phyloP scores from a whole-genome alignment of 2,329 filamentous ascomycete genomes.

The Neophaeococcomyces aloes region DNA sequence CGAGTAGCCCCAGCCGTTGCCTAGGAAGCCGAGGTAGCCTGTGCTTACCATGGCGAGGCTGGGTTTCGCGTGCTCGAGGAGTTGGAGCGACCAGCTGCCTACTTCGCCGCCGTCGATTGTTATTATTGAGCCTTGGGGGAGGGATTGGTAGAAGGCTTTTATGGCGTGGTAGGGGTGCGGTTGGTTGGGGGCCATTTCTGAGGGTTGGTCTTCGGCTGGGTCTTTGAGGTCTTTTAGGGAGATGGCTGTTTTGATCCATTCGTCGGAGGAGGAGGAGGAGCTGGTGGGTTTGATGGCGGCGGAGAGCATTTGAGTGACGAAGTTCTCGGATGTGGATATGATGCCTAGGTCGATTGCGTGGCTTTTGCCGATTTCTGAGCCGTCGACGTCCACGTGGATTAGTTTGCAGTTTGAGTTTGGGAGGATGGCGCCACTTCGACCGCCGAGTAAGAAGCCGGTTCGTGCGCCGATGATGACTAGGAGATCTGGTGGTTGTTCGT shows the following conservation, averaged over 20 bases:
- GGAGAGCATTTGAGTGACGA: constrained; percentile 24
- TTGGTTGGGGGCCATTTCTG: constrained; percentile 23
- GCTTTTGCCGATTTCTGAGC: constrained; percentile 34
- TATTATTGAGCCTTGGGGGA: constrained; percentile 30
- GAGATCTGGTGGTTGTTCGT: constrained; percentile 31
- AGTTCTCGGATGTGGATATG: constrained; percentile 30
- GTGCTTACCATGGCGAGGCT: constrained; percentile 13
- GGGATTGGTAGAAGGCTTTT: constrained; percentile 27
- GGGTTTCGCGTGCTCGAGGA: constrained; percentile 24
- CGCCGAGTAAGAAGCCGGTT: constrained; percentile 34
- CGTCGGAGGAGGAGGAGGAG: neutral
- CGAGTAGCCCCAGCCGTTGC: constrained; percentile 38
- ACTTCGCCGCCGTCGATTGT: constrained; percentile 34
- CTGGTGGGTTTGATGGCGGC: constrained; percentile 7
- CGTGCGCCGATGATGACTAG: constrained; percentile 33
- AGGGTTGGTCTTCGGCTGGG: constrained; percentile 18
- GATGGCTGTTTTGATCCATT: constrained; percentile 4
- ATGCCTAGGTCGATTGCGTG: constrained; percentile 33
- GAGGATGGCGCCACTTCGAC: constrained; percentile 29
- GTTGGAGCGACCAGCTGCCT: constrained; percentile 25
- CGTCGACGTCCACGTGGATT: constrained; percentile 36
- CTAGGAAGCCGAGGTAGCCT: constrained; percentile 38
- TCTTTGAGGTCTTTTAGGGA: constrained; percentile 13
- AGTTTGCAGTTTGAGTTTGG: constrained; percentile 29
- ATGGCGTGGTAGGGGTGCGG: constrained; percentile 37